Percentiles rank a stretch among this genome's conserved stretches.
phyloP scores from a whole-genome alignment of 208 protist genomes.

The Acanthamoeba culbertsoni region DNA sequence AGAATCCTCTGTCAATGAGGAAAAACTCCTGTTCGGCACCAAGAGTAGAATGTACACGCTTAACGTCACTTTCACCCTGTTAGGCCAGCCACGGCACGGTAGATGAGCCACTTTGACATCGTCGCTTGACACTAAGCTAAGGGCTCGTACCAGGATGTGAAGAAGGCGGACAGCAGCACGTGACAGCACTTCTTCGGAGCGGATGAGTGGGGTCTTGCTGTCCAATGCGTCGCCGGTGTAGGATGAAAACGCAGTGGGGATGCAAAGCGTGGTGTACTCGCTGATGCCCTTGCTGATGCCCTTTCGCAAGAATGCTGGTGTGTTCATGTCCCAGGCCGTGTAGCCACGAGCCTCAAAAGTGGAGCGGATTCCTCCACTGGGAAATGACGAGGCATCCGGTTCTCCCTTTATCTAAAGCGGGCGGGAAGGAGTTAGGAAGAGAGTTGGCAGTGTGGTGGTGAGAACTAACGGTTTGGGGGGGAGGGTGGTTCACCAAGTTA shows the following conservation, averaged over 20 bases:
- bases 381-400: conserved; percentile 88
- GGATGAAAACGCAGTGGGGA: conserved; percentile 85
- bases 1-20: conserved; percentile 82
- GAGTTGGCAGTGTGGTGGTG: not conserved
- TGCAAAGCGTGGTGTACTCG: conserved; percentile 77
- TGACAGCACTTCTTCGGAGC: conserved; percentile 73
- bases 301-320: conserved; percentile 80
- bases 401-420: conserved; percentile 83
- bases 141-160: not conserved
- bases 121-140: not conserved
- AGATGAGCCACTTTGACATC: not conserved
- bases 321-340: conserved; percentile 86
- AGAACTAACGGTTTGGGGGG: not conserved
- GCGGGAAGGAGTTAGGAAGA: not conserved
- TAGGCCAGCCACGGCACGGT: not conserved
- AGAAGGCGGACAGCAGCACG: conserved; percentile 61
- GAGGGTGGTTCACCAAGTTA: conserved; percentile 76
- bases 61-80: conserved; percentile 42
- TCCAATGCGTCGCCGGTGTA: conserved; percentile 86
- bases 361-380: conserved; percentile 81
- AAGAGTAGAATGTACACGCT: conserved; percentile 56
- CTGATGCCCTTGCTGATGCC: conserved; percentile 70
- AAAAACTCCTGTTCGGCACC: conserved; percentile 89
- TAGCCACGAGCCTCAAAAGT: conserved; percentile 87
- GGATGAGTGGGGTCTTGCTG: conserved; percentile 87